Conservation (phyloP, 306 rosid species). For the Castanea sativa region DNA sequence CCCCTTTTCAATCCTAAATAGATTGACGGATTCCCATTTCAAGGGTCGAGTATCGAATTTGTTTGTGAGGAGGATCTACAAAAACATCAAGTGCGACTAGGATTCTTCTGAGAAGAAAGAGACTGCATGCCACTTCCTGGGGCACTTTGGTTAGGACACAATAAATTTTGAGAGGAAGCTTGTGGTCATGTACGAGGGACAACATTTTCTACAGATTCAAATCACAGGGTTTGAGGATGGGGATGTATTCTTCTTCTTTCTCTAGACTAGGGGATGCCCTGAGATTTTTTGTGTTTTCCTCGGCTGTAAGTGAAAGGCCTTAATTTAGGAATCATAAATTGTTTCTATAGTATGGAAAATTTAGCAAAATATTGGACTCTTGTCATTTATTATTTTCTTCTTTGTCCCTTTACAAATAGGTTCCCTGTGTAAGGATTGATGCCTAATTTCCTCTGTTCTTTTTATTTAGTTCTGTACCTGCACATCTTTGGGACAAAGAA, state of each 20-base stretch:
- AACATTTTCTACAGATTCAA: constrained; percentile 39
- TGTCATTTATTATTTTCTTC: constrained; percentile 37
- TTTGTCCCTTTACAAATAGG: constrained; percentile 44
- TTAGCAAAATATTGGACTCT: constrained; percentile 53
- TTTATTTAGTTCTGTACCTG: constrained; percentile 23
- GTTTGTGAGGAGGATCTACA: constrained; percentile 98
- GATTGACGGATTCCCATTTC: too few species aligned
- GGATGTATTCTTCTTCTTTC: constrained; percentile 55
- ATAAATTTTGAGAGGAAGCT: constrained; percentile 44
- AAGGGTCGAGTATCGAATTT: constrained; percentile 28
- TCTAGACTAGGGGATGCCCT: constrained; percentile 59
- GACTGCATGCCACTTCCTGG: constrained; percentile 48
- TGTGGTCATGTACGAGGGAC: constrained; percentile 41
- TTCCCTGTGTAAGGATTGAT: constrained; percentile 38
- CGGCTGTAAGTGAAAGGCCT: constrained; percentile 70
- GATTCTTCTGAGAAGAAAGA: constrained; percentile 26
- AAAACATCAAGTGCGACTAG: constrained; percentile 97
- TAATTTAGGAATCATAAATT: constrained; percentile 71
- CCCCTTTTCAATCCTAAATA: too few species aligned
- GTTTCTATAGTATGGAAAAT: constrained; percentile 54
- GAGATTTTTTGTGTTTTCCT: constrained; percentile 49
- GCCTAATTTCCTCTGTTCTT: constrained; percentile 24
- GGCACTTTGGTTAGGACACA: constrained; percentile 25
- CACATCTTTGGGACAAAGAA: constrained; percentile 25
- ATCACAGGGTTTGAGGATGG: constrained; percentile 52